Conservation (phyloP, 2,329 filamentous ascomycete genomes). For the Calonectria ilicicola region DNA sequence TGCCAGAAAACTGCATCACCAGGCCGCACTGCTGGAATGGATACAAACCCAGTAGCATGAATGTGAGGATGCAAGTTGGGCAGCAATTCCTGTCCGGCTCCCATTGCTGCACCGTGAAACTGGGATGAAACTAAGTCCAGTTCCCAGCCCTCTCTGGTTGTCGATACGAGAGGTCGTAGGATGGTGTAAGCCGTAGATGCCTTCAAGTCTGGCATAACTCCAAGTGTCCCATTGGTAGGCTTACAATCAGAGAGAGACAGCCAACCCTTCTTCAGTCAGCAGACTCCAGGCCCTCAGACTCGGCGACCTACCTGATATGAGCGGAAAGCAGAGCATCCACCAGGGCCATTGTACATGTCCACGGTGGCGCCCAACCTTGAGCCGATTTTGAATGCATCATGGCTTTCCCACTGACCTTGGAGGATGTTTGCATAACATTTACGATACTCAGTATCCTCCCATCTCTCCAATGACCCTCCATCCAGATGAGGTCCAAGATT, state of each 20-base stretch:
- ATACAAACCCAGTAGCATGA: background rate
- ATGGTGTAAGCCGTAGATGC: background rate
- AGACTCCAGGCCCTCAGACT: no score
- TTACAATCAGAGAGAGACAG: background rate
- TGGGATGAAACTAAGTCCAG: background rate
- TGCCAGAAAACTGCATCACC: constrained; percentile 2
- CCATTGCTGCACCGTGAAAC: background rate
- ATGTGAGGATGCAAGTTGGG: background rate
- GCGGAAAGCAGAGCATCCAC: background rate
- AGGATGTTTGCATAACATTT: background rate
- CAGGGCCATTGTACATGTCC: background rate
- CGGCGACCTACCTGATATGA: background rate
- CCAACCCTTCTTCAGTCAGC: background rate
- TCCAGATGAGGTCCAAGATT: constrained; percentile 1
- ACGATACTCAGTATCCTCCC: background rate
- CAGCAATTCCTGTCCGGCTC: background rate
- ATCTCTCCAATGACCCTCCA: constrained; percentile 1
- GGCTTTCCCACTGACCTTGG: background rate
- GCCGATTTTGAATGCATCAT: background rate
- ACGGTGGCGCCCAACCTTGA: background rate
- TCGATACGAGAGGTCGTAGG: background rate
- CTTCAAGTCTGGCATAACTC: background rate
- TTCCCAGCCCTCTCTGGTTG: background rate
- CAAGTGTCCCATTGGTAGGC: background rate
- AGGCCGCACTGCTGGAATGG: background rate